Evolutionary conservation across 495 filamentous ascomycete genomes (phyloP).

Genomic region (Physcia stellaris): DNA sequence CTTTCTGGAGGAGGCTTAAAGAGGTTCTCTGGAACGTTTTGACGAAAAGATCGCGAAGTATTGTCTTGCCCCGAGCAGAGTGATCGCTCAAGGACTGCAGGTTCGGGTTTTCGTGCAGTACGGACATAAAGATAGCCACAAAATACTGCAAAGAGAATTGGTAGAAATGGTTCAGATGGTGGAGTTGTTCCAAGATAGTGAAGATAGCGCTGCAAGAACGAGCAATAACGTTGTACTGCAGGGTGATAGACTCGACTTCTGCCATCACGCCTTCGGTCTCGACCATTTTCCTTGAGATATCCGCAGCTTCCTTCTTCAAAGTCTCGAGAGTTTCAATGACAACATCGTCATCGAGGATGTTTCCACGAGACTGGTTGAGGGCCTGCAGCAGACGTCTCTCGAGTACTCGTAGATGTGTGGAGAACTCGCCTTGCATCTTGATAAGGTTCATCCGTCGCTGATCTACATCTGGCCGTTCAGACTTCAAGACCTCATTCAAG

Average conservation of each 20-base stretch:
- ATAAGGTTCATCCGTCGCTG: constrained; percentile 90
- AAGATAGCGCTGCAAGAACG: constrained; percentile 92
- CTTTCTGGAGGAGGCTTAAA: constrained; percentile 82
- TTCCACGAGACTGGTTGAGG: constrained; percentile 91
- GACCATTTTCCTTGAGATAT: constrained; percentile 89
- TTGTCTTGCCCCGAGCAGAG: constrained; percentile 65
- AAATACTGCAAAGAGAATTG: constrained; percentile 99
- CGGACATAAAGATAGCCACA: constrained; percentile 88
- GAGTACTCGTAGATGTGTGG: constrained; percentile 87
- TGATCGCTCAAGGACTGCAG: constrained; percentile 61
- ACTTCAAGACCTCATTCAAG: constrained; percentile 90
- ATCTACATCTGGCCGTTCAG: constrained; percentile 95
- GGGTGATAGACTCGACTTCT: constrained; percentile 88
- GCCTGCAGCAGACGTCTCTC: constrained; percentile 90
- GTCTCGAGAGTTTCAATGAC: constrained; percentile 98
- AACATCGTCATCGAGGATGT: constrained; percentile 95
- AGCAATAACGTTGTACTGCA: constrained; percentile 84
- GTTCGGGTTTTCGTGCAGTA: constrained; percentile 68
- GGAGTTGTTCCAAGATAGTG: constrained; percentile 89
- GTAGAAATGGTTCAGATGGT: constrained; percentile 98
- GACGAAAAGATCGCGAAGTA: constrained; percentile 77
- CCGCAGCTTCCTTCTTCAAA: constrained; percentile 90
- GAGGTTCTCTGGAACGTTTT: constrained; percentile 89
- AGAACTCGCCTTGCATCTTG: constrained; percentile 98
- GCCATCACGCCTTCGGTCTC: constrained; percentile 97